These are phyloP conservation scores for Butyriboletus loyo DNA, from an alignment of 768 basidiomycete genomes.

Conservation along the genomic window DNA sequence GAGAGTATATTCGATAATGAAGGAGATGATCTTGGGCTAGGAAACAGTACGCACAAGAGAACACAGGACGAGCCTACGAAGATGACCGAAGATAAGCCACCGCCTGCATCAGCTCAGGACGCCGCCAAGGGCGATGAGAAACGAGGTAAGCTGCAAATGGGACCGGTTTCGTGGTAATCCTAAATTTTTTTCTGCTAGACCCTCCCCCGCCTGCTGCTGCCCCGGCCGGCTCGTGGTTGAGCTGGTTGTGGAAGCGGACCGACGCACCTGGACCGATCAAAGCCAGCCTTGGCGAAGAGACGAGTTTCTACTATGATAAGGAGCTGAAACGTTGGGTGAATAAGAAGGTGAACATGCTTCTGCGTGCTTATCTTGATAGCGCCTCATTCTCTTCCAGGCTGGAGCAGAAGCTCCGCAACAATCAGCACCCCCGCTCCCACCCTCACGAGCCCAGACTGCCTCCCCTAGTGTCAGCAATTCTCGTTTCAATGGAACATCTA, in stretches of 20 bases:
- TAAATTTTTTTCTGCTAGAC: slow-evolving; percentile 1
- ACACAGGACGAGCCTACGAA: slow-evolving; percentile 31
- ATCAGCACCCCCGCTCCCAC: slow-evolving; percentile 65
- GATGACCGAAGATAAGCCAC: slow-evolving; percentile 23
- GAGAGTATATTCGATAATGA: slow-evolving; percentile 43
- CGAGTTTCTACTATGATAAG: slow-evolving; percentile 87
- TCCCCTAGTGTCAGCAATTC: slow-evolving; percentile 61
- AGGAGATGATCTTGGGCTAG: slow-evolving; percentile 88
- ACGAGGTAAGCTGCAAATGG: slow-evolving; percentile 25
- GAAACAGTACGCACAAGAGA: slow-evolving; percentile 57
- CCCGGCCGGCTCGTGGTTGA: slow-evolving; percentile 67
- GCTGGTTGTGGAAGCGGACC: slow-evolving; percentile 73
- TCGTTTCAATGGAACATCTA: slow-evolving; percentile 33
- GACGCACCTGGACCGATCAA: slow-evolving; percentile 73
- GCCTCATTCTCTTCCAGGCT: slow-evolving; percentile 38
- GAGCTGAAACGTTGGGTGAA: slow-evolving; percentile 97
- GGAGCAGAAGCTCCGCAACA: slow-evolving; percentile 53
- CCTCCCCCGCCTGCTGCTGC: slow-evolving; percentile 26
- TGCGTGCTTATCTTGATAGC: background rate
- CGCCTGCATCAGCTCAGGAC: slow-evolving; percentile 17
- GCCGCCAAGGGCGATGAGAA: slow-evolving; percentile 25
- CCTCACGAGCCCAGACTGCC: slow-evolving; percentile 80
- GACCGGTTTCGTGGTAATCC: background rate
- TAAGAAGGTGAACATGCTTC: slow-evolving; percentile 61
- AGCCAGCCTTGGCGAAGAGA: slow-evolving; percentile 92